Base-by-base conservation (phyloP, 768 basidiomycete species). In the Tubosaeta sp. region DNA sequence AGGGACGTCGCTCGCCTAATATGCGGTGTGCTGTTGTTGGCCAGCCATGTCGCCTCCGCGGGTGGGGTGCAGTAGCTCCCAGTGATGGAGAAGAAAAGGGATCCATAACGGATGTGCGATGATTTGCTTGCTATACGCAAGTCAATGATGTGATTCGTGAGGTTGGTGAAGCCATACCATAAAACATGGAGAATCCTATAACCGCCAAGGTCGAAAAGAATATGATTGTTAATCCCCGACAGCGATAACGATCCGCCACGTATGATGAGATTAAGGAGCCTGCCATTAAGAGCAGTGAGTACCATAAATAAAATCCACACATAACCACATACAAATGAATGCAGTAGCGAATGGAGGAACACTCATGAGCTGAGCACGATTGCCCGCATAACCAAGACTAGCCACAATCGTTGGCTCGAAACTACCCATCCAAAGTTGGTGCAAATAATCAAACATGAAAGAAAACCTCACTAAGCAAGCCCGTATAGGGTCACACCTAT, bases 341-440 rank as follows among this genome's bases (percentile, higher is more conserved):
- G 78, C 79, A 5, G 58, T 55, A 2, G 76, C 78, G 42, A 77
- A 83, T 4, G 82, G 82, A 13, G 73, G 75, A 3, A 86, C 85
- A 12, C 78, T 83, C 75, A 83, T 80, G 2, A 87, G 71, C 59
- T 86, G 84, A 11, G 81, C 79, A 22, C 71, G 65, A 31, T 78
- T 71, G 0, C 76, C 74, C 2, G 74, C 74, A 63, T 77, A 85
- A 17, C 84, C 84, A 3, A 86, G 74, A 16, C 74, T 72, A 29
- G 78, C 71, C 10, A 91, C 80, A 66, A 91, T 87, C 4, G 84
- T 83, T 6, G 88, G 88, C 8, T 81, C 72, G 67, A 91, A 90
- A 58, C 87, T 82, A 43, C 48, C 55, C 39, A 70, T 59, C 44
- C 29, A 45, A 43, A 7, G 47, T 50, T 14, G 32, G 78, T 71